Percentiles rank a stretch among this genome's conserved stretches.
These are phyloP conservation scores for Roridomyces roridus DNA, from an alignment of 768 basidiomycete species.

Conservation along the genomic window DNA sequence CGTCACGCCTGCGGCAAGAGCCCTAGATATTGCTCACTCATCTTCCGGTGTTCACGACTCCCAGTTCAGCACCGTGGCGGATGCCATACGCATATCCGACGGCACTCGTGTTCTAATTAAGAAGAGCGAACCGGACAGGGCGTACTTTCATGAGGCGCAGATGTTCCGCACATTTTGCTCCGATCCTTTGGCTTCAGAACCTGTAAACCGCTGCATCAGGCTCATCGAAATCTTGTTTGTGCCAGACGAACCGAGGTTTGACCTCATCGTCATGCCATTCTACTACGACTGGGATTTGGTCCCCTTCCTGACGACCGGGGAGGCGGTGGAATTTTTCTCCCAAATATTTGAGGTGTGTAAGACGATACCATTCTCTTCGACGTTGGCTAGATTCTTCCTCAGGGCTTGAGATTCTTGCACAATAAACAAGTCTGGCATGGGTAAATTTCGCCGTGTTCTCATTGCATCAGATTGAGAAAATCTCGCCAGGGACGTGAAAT, in stretches of 20 bases:
- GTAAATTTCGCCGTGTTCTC: background rate
- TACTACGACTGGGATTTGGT: slow-evolving; percentile 24
- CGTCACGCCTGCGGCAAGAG: slow-evolving; percentile 5
- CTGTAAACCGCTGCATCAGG: slow-evolving; percentile 37
- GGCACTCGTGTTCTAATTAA: slow-evolving; percentile 29
- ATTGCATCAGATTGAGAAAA: background rate
- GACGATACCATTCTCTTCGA: too few species aligned
- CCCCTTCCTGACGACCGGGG: slow-evolving; percentile 34
- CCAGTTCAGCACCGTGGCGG: background rate
- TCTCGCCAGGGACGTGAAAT: slow-evolving; percentile 29
- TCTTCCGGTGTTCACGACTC: too few species aligned
- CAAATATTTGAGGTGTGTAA: slow-evolving; percentile 37
- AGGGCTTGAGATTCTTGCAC: slow-evolving; percentile 42
- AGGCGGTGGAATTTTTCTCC: slow-evolving; percentile 33
- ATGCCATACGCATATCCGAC: slow-evolving; percentile 19
- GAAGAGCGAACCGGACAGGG: slow-evolving; percentile 13
- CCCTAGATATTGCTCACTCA: background rate
- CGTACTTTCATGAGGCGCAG: background rate
- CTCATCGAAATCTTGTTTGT: slow-evolving; percentile 30
- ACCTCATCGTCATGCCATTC: slow-evolving; percentile 36
- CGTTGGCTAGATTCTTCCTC: too few species aligned
- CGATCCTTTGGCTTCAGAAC: slow-evolving; percentile 22
- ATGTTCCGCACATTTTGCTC: slow-evolving; percentile 23
- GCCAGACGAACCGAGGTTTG: slow-evolving; percentile 21
- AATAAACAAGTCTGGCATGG: slow-evolving; percentile 27